These are phyloP conservation scores for Pichia heedii DNA, from an alignment of 805 yeast species.

Conservation along the genomic window DNA sequence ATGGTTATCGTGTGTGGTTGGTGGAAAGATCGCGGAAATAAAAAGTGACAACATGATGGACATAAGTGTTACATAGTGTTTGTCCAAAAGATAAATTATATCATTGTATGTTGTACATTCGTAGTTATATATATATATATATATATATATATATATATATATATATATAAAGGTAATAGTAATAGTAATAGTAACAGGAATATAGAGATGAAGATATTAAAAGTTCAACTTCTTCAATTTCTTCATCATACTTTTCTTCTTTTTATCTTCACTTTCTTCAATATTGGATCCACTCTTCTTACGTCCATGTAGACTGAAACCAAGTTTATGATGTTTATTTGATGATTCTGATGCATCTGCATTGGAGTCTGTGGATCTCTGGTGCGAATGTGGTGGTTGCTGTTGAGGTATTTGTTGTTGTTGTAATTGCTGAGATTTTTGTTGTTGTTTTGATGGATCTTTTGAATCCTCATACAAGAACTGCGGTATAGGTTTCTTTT, in stretches of 20 bases:
- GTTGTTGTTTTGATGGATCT: slow-evolving; percentile 4
- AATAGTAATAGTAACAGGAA: no score
- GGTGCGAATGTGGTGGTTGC: background rate
- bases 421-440: background rate
- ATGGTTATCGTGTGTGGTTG: no score
- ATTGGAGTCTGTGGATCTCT: background rate
- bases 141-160: no score
- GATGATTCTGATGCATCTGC: background rate
- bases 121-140: no score
- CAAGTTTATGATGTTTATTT: slow-evolving; percentile 7
- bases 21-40: no score
- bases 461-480: slow-evolving; percentile 15
- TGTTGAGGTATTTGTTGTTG: background rate
- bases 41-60: no score
- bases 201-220: no score
- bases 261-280: slow-evolving; percentile 5
- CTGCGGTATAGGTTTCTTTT: slow-evolving; percentile 15
- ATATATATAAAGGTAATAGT: no score
- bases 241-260: slow-evolving; percentile 17
- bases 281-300: slow-evolving; percentile 1
- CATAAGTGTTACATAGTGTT: no score
- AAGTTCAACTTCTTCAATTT: slow-evolving; percentile 18
- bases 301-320: slow-evolving; percentile 4
- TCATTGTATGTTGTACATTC: no score
- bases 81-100: no score